These are phyloP conservation scores for Aciculosporium take DNA, from an alignment of 2,329 filamentous ascomycete genomes.

Conservation along the genomic window DNA sequence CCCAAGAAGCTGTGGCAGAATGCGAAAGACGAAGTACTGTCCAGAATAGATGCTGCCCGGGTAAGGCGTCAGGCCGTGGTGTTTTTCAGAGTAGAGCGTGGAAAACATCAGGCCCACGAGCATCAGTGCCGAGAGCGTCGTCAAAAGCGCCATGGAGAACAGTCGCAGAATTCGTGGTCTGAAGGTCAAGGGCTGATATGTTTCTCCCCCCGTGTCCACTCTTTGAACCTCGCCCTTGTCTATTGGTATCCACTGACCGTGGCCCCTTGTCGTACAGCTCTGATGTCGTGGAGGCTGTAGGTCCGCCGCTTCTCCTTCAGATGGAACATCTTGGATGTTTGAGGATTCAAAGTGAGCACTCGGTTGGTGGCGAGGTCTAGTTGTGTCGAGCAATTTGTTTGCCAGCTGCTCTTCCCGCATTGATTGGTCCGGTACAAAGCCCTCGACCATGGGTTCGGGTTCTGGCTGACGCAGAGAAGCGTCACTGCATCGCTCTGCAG, in stretches of 20 bases:
- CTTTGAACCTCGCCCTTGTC: slow-evolving; percentile 20
- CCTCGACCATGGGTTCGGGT: background rate
- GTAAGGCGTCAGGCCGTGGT: slow-evolving; percentile 55
- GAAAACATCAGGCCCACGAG: slow-evolving; percentile 57
- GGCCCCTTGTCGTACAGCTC: slow-evolving; percentile 6
- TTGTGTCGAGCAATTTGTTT: background rate
- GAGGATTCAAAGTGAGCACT: background rate
- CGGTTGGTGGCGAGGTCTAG: background rate
- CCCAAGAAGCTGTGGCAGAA: slow-evolving; percentile 67
- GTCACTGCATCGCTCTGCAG: slow-evolving; percentile 18
- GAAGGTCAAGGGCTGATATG: slow-evolving; percentile 45
- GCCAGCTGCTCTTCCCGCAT: background rate
- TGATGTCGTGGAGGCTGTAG: slow-evolving; percentile 1
- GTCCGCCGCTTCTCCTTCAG: background rate
- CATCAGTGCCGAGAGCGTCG: slow-evolving; percentile 53
- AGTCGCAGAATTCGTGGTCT: slow-evolving; percentile 58
- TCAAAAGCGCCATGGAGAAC: slow-evolving; percentile 45
- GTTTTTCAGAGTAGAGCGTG: slow-evolving; percentile 49
- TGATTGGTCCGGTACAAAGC: background rate
- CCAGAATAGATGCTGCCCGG: slow-evolving; percentile 49
- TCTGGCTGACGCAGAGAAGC: slow-evolving; percentile 14
- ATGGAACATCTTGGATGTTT: background rate
- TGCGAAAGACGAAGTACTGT: slow-evolving; percentile 74
- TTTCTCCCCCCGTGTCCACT: slow-evolving; percentile 23
- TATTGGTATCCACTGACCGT: slow-evolving; percentile 18